Evolutionary conservation across 106 monocot species (phyloP), one percentile per base, ranked within the genome.

Genomic region (Dioscorea dumetorum): DNA sequence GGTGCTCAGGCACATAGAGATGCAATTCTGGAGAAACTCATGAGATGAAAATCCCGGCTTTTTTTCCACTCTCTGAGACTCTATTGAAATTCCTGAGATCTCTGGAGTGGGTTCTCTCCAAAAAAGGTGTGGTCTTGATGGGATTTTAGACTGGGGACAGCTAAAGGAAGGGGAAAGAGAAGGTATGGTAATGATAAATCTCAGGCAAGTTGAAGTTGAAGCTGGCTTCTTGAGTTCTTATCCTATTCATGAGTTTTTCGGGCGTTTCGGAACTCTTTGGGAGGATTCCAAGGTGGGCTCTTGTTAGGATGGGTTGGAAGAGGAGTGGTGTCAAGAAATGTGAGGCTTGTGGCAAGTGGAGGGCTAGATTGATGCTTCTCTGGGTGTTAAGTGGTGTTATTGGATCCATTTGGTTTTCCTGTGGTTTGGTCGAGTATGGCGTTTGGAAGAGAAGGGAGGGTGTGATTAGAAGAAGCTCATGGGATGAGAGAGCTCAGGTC

Each of bases 101-200:
- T 77, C 65, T 82, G 73, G 49, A 24, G 22, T 41, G 41, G 41
- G 41, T 75, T 50, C 61, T 67, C 66, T 76, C 50, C 35, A 71
- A 24, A 64, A 84, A 84, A 84, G 72, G 64, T 69, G 76, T 21
- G 72, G 68, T 62, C 52, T 76, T 79, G 72, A 70, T 64, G 56
- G 21, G 24, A 62, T 74, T 62, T 61, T 71, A 28, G 54, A 53
- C 58, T 54, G 64, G 32, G 22, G 63, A 33, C 60, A 75, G 66
- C 61, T 34, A 49, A 72, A 67, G 69, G 33, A 61, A 59, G 50
- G 17, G 24, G 63, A 70, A 64, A 22, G 41, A 17, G 57, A 18
- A 63, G 48, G 17, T 28, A 49, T 31, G 60, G 50, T 53, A 41
- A 23, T 57, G 24, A 64, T 33, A 35, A 11, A 33, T 49, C 32